Evolutionary conservation across 2,329 filamentous ascomycete genomes (phyloP).

Genomic region (Cladosporium phlei): DNA sequence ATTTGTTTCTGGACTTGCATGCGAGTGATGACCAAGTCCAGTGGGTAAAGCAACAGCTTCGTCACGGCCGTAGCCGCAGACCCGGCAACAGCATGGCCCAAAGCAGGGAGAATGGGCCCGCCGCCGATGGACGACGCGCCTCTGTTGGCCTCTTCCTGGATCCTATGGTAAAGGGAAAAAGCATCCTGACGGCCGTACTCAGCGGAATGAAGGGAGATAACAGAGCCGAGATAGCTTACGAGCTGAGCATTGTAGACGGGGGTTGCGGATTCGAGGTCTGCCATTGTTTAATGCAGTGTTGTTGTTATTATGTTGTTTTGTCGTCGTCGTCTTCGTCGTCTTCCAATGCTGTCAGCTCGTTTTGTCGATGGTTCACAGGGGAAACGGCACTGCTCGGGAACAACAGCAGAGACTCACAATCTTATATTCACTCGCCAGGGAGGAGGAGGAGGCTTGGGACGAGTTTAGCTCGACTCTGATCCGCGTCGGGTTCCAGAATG

Average conservation of each 20-base stretch:
- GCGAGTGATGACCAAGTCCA: constrained; percentile 75
- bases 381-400: background rate
- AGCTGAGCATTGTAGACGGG: constrained; percentile 25
- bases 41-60: constrained; percentile 72
- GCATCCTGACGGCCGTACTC: constrained; percentile 23
- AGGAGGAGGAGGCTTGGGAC: too few relatives aligned
- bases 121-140: constrained; percentile 7
- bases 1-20: constrained; percentile 71
- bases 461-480: too few relatives aligned
- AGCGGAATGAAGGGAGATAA: constrained; percentile 16
- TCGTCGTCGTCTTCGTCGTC: background rate
- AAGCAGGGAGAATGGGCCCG: constrained; percentile 58
- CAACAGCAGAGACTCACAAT: background rate
- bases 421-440: constrained; percentile 1
- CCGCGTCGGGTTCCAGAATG: background rate
- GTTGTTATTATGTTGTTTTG: background rate
- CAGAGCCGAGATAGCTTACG: constrained; percentile 20
- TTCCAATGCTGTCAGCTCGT: constrained; percentile 11
- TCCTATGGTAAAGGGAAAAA: constrained; percentile 26
- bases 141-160: constrained; percentile 20
- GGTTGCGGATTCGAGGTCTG: constrained; percentile 1
- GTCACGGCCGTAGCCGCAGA: constrained; percentile 73
- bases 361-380: background rate
- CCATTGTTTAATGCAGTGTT: constrained; percentile 1
- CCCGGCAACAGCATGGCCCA: constrained; percentile 78